Base-by-base conservation (phyloP, 192 early-diverging fungal species). In the Coemansia pectinata region DNA sequence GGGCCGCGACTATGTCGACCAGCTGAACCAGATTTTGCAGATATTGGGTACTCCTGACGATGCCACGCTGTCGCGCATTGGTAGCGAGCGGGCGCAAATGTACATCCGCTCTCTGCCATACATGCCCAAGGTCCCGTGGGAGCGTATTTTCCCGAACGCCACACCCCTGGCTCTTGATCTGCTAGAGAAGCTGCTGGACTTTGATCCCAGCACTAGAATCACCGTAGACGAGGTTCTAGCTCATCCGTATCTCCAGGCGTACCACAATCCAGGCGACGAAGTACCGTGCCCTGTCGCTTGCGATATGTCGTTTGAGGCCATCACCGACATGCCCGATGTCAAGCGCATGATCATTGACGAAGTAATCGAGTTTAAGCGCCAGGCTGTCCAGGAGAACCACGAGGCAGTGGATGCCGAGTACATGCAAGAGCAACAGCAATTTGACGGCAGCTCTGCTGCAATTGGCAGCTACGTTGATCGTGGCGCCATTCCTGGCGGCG, bases 11-110 rank as follows among this genome's bases (percentile, higher is more conserved):
- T 96, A 86, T 76, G 96, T 98, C n/a, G 96, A 99, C 76, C 97
- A 99, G 80, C 86, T 99, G 71, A 97, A 97, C 80, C 94, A 98
- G 82, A 99, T 99, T 60, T 85, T 99, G 62, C 87, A 89, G 63
- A 91, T 99, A 50, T 88, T 97, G 47, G 97, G 97, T 47, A 96
- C 96, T 1, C 97, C 97, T n/a, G 93, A 95, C 75, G 94, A 94
- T 67, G 92, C 86, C 36, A 94, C 94, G 7, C 79, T 98, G 67
- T 72, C 85, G 44, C 87, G 94, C 36, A 93, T 97, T 71, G 96
- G 95, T 29, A 95, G 93, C 72, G 94, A 97, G 66, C 88, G 96
- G 71, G 96, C 97, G 17, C 95, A 95, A 72, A 86, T 94, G 72
- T 99, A 99, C 85, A 98, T 99, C 73, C 90, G 92, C 55, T 91